A percentile compares a stretch with the other conserved stretches of the same genome.
These are phyloP conservation scores for Lipomyces kockii DNA, from an alignment of 805 yeast genomes.

Conservation along the genomic window DNA sequence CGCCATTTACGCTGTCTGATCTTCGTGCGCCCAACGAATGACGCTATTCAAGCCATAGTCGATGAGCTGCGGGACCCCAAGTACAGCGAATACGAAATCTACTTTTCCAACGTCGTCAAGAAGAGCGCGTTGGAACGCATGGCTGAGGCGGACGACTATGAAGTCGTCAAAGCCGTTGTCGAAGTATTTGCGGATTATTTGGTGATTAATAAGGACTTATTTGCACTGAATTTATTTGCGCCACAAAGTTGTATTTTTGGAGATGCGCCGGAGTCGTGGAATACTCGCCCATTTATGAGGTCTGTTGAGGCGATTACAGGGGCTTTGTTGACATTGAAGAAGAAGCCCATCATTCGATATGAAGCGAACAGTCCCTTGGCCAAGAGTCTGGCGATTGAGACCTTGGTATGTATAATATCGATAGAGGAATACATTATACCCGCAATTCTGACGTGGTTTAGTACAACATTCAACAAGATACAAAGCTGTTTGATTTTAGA, in stretches of 20 bases:
- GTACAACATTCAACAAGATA: slow-evolving; percentile 45
- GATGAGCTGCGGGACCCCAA: slow-evolving; percentile 78
- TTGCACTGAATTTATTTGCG: slow-evolving; percentile 50
- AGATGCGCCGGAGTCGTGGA: slow-evolving; percentile 53
- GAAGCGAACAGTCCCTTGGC: slow-evolving; percentile 72
- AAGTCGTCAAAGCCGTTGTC: slow-evolving; percentile 72
- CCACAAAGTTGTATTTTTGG: slow-evolving; percentile 46
- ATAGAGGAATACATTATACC: slow-evolving; percentile 52
- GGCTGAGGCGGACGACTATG: slow-evolving; percentile 90
- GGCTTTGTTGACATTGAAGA: slow-evolving; percentile 69
- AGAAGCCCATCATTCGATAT: slow-evolving; percentile 77
- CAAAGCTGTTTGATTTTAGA: slow-evolving; percentile 69
- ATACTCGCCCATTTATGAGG: slow-evolving; percentile 51
- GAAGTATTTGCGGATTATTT: slow-evolving; percentile 87
- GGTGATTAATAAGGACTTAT: slow-evolving; percentile 72
- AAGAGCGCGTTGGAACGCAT: slow-evolving; percentile 81
- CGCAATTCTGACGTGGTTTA: slow-evolving; percentile 50
- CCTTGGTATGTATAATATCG: slow-evolving; percentile 42
- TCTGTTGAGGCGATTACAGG: slow-evolving; percentile 56
- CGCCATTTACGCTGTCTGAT: slow-evolving; percentile 82
- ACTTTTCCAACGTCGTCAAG: slow-evolving; percentile 72
- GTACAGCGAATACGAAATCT: slow-evolving; percentile 76
- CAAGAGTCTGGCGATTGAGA: slow-evolving; percentile 68
- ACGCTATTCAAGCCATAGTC: slow-evolving; percentile 61
- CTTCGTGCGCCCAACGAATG: slow-evolving; percentile 73